Evolutionary conservation across 306 rosid species (phyloP), one percentile per base, ranked within the genome.

Genomic region (Rosa multiflora): DNA sequence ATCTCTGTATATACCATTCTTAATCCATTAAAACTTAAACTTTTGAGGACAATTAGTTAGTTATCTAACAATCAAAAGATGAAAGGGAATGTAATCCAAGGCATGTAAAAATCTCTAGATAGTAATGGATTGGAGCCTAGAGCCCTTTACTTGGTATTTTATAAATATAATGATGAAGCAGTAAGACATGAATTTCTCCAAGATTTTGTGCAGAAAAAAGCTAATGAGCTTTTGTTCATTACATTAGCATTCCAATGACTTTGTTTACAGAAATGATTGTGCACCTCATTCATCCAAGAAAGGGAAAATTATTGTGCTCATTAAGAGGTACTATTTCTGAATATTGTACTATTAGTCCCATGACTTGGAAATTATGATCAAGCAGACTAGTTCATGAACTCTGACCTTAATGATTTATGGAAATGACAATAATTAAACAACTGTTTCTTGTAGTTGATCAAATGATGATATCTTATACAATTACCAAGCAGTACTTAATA

Each of bases 201-300:
- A 59, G 58, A 61, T 58, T 61, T 21, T 75, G 32, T 17, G 46
- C 70, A 9, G 29, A 46, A 59, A 23, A n/a, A 26, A 61, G 44
- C 70, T 9, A 8, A 4, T 20, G 48, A 40, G 49, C 72, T 15
- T 75, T 29, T 21, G 35, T 26, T 61, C 70, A 9, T 61, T 75
- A 37, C 59, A 59, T 23, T 46, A 44, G 29, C 44, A 75, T 59
- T 58, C 78, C 68, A 26, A 61, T 58, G 77, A 39, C 52, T 55
- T 39, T n/a, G 77, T n/a, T 35, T 18, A 37, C 70, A 6, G 23
- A 63, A 37, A 66, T 66, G 70, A 66, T 66, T 37, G 21, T 37
- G 70, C 44, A 37, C 12, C 46, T 63, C 68, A 32, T 63, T 63
- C 66, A 23, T 59, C 68, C 40, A 62, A 29, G 40, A 62, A 29